phyloP scores from a whole-genome alignment of 768 basidiomycete genomes.

The Nevesoporus exiguus region DNA sequence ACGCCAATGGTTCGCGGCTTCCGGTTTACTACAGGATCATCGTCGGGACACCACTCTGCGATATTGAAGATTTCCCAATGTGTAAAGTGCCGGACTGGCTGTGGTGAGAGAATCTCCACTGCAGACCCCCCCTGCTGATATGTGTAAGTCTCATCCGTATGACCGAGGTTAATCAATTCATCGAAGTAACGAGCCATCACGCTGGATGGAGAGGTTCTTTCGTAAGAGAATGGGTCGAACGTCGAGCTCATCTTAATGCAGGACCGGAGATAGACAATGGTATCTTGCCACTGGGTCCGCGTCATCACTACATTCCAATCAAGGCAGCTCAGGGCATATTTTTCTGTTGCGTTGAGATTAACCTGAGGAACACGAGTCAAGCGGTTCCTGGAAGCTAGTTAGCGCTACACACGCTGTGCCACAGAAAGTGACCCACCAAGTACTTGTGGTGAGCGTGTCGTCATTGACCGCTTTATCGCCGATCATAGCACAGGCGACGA shows the following conservation, averaged over 20 bases:
- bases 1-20: conserved; percentile 26
- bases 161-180: conserved; percentile 13
- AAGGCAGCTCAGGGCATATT: conserved; percentile 14
- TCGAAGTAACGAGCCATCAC: conserved; percentile 22
- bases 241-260: conserved; percentile 25
- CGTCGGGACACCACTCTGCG: conserved; percentile 29
- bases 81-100: conserved; percentile 8
- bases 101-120: conserved; percentile 13
- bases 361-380: conserved; percentile 20
- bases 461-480: conserved; percentile 35
- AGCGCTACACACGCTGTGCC: not conserved
- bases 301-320: conserved; percentile 25
- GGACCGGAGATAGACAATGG: conserved; percentile 19
- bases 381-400: conserved; percentile 19
- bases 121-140: not conserved
- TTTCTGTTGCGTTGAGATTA: conserved; percentile 26
- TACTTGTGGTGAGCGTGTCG: conserved; percentile 25
- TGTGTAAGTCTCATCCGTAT: not conserved
- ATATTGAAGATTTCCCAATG: conserved; percentile 11
- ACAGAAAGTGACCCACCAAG: conserved; percentile 23
- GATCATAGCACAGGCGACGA: conserved; percentile 35
- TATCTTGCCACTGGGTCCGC: conserved; percentile 21
- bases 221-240: conserved; percentile 25
- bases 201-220: conserved; percentile 9
- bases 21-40: conserved; percentile 30